Percentiles rank a stretch among this genome's conserved stretches.
These are phyloP conservation scores for Aquilaria sinensis DNA, from an alignment of 345 rosid species.

Conservation along the genomic window DNA sequence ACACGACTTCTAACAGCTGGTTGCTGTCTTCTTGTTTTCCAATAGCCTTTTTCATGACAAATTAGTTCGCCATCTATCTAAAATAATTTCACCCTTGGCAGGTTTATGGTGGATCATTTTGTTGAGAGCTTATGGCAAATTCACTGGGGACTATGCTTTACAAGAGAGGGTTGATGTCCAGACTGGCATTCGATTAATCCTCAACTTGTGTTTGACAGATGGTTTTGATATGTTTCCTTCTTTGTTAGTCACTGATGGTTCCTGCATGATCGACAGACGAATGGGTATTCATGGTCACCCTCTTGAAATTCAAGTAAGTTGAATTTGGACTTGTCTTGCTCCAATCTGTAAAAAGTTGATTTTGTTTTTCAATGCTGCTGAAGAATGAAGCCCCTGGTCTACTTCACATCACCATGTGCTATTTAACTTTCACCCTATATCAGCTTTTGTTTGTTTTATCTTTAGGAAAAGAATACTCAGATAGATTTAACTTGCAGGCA, in stretches of 20 bases:
- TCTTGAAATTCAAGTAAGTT: conserved; percentile 87
- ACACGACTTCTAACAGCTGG: neutral
- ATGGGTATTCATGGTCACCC: conserved; percentile 99
- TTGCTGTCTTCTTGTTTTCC: neutral
- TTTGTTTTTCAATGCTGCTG: neutral
- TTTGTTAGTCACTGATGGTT: conserved; percentile 89
- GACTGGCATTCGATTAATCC: conserved; percentile 84
- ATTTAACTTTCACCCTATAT: neutral
- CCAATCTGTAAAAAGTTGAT: neutral
- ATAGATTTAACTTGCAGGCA: conserved; percentile 41
- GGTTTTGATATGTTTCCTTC: conserved; percentile 98
- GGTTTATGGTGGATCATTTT: conserved; percentile 97
- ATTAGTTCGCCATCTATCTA: too few species aligned
- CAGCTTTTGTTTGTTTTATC: too few species aligned
- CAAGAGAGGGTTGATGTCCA: conserved; percentile 98
- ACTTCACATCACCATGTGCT: conserved; percentile 3
- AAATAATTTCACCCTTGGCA: conserved; percentile 3
- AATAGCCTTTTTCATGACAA: too few species aligned
- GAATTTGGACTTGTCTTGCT: neutral
- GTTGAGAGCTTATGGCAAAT: conserved; percentile 90
- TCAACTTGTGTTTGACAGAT: conserved; percentile 73
- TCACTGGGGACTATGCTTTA: conserved; percentile 72
- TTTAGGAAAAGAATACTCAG: too few species aligned
- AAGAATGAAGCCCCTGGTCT: neutral
- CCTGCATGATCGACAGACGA: conserved; percentile 95